A percentile compares a stretch with the other conserved stretches of the same genome.
Evolutionary conservation across 179 eudicot genomes (phyloP).

Genomic region (Heliamphora pulchella): DNA sequence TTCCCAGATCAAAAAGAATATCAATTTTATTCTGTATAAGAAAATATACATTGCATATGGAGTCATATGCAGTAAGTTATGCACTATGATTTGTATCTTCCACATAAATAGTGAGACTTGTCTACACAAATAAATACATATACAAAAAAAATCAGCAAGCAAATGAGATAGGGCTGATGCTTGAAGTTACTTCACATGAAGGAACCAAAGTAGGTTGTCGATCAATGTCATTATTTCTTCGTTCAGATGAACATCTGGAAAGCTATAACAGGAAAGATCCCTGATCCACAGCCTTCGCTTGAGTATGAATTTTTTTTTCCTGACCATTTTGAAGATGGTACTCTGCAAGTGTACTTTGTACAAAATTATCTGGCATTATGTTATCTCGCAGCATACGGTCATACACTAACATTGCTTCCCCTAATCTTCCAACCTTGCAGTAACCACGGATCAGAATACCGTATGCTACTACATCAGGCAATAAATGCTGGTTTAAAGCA

Average conservation of each 20-base stretch:
- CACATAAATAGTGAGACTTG: background rate
- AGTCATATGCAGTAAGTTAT: background rate
- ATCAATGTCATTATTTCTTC: background rate
- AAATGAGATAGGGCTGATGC: background rate
- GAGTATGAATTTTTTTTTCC: background rate
- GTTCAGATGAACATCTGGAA: background rate
- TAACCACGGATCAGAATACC: constrained; percentile 57
- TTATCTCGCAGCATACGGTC: constrained; percentile 39
- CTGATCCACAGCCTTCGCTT: background rate
- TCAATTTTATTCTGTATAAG: background rate
- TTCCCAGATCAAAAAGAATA: too few species aligned
- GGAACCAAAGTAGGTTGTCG: background rate
- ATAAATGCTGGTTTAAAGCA: constrained; percentile 35
- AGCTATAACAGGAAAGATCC: background rate
- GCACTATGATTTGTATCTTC: background rate
- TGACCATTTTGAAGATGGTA: constrained; percentile 21
- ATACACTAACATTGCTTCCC: constrained; percentile 37
- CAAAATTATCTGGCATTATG: constrained; percentile 37
- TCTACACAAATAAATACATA: background rate
- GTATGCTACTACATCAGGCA: constrained; percentile 58
- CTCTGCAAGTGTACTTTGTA: constrained; percentile 30
- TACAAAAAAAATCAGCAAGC: background rate
- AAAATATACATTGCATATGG: background rate
- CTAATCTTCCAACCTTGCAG: constrained; percentile 46
- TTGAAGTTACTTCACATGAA: background rate